phyloP scores from a whole-genome alignment of 2,329 filamentous ascomycete species.

The Aspergillus piperis region DNA sequence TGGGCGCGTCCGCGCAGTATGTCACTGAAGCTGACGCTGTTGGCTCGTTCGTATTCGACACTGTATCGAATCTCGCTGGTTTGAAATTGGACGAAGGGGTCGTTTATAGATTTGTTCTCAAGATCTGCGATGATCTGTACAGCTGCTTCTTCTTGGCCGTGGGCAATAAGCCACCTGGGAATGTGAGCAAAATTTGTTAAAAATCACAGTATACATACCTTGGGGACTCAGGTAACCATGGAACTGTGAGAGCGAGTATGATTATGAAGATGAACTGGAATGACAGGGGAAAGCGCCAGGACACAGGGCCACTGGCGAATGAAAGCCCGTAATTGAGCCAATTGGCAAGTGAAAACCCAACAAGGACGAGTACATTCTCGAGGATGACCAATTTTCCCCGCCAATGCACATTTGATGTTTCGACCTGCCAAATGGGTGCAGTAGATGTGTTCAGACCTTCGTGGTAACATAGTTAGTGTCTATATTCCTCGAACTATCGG shows the following conservation, averaged over 20 bases:
- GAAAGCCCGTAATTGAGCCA: slow-evolving; percentile 15
- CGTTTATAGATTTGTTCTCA: slow-evolving; percentile 29
- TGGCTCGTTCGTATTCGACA: slow-evolving; percentile 52
- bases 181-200: neutral
- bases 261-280: slow-evolving; percentile 16
- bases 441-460: slow-evolving; percentile 53
- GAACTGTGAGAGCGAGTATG: slow-evolving; percentile 5
- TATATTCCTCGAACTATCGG: fast-evolving
- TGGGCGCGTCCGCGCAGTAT: slow-evolving; percentile 45
- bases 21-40: slow-evolving; percentile 53
- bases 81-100: slow-evolving; percentile 48
- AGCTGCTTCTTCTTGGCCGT: slow-evolving; percentile 34
- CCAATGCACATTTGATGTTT: slow-evolving; percentile 31
- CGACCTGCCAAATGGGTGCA: slow-evolving; percentile 40
- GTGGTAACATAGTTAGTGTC: neutral
- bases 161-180: slow-evolving; percentile 22
- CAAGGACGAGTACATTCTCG: slow-evolving; percentile 30
- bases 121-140: slow-evolving; percentile 47
- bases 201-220: neutral
- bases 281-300: slow-evolving; percentile 15
- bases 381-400: slow-evolving; percentile 52
- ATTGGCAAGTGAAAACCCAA: slow-evolving; percentile 11
- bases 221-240: slow-evolving; percentile 15
- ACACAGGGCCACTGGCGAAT: slow-evolving; percentile 4
- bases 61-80: slow-evolving; percentile 50